Evolutionary conservation across 2,329 filamentous ascomycete genomes (phyloP).

Genomic region (Penicillium capsulatum): DNA sequence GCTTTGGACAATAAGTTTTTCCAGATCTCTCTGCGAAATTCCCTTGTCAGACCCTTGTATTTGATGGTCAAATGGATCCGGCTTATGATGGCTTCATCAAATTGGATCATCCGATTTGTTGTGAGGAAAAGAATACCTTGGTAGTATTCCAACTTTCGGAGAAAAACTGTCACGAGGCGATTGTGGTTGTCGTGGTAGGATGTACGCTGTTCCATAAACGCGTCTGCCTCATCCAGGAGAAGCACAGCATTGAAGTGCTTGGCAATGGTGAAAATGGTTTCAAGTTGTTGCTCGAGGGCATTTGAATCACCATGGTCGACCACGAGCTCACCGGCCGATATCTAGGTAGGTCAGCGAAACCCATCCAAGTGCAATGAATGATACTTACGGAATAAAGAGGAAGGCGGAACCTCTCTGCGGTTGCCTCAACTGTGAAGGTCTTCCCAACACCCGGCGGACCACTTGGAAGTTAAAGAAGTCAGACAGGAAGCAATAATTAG

Average conservation of each 20-base stretch:
- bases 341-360: too few relatives aligned
- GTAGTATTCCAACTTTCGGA: slow-evolving; percentile 40
- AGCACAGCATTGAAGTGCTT: too few relatives aligned
- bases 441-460: slow-evolving; percentile 23
- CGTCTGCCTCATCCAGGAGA: too few relatives aligned
- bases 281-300: too few relatives aligned
- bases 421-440: slow-evolving; percentile 34
- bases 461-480: slow-evolving; percentile 3
- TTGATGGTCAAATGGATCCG: slow-evolving; percentile 33
- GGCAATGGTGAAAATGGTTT: too few relatives aligned
- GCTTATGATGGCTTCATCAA: slow-evolving; percentile 37
- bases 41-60: slow-evolving; percentile 28
- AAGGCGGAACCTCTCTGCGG: slow-evolving; percentile 26
- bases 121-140: slow-evolving; percentile 40
- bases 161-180: slow-evolving; percentile 32
- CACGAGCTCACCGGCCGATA: too few relatives aligned
- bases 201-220: too few relatives aligned
- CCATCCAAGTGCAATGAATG: too few relatives aligned
- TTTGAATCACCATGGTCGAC: too few relatives aligned
- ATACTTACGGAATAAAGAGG: too few relatives aligned
- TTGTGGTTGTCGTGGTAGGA: too few relatives aligned
- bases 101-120: slow-evolving; percentile 33
- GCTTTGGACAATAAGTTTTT: slow-evolving; percentile 15
- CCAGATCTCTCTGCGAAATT: slow-evolving; percentile 32
- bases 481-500: slow-evolving; percentile 6